Evolutionary conservation across 1,284 basidiomycete species (phyloP), one percentile per base, ranked within the genome.

Genomic region (Trichosporon sp.): DNA sequence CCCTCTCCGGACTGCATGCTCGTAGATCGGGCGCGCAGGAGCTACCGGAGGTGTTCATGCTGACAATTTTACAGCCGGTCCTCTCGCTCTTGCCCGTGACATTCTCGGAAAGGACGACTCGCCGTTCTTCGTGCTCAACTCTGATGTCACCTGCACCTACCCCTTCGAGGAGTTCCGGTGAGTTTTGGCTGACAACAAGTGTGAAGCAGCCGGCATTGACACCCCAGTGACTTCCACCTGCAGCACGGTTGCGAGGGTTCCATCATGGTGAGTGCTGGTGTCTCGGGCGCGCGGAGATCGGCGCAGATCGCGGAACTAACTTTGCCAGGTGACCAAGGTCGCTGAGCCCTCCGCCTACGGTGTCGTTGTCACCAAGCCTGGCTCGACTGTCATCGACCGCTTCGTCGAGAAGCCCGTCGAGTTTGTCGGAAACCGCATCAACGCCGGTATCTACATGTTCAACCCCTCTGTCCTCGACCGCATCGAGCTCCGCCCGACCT

Each of bases 401-500:
- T 84, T 84, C 75, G 83, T 84, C 58, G 83, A 84, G 75, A 84
- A 84, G 77, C 83, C 83, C 33, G 81, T 83, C 65, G 82, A 83
- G 68, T 84, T 83, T 64, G 83, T 84, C 62, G 83, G 83, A 54
- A 84, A 84, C 80, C 75, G 83, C 63, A 84, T 84, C 78, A 84
- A 84, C 76, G 83, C 83, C 65, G 83, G 83, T 74, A 84, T 84
- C 78, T 84, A 84, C 79, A 83, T 84, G 73, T 84, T 84, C 81
- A 82, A 82, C 80, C 83, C 83, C 11, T 79, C 75, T 40, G 76
- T 84, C 54, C 76, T 84, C 61, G 73, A 83, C 72, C 79, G 83
- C 61, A 84, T 84, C 65, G 81, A 84, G 80, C 79, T 82, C 61
- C 80, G 81, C 72, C 83, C 83, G 8, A 84, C 83, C 16, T 84